Evolutionary conservation across 495 filamentous ascomycete species (phyloP), one percentile per base, ranked within the genome.

Genomic region (Pseudevernia furfuracea): DNA sequence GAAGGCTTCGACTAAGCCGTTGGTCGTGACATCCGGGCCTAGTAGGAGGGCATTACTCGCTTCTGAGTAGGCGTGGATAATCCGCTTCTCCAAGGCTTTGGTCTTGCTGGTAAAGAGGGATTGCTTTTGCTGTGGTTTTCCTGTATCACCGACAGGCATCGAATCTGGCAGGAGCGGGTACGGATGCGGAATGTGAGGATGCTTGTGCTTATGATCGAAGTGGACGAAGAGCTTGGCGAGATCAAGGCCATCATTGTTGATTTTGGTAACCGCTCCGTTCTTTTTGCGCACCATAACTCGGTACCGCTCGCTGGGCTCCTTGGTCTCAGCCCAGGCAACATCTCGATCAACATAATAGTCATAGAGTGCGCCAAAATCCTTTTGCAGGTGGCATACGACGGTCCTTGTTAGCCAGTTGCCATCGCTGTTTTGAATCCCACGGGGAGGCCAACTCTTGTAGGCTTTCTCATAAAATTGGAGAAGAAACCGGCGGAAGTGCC

Each of bases 281-380:
- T 19, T 49, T 43, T 56, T 62, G 36, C 41, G 37, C 23, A 57
- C 21, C 25, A n/a, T 59, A 8, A 23, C 19, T 38, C 56, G 32
- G 19, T 59, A 59, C 23, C 34, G 56, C 21, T 37, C 56, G 21
- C 34, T 28, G 60, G 38, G 53, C n/a, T 59, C 44, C 25, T 63
- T 52, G 17, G 17, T 39, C 10, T 63, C 60, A 62, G 85, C 81
- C 87, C 87, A 89, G 1, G 79, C 68, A 8, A 87, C 76, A 44
- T 88, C 82, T 3, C 83, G 78, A 71, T 88, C 83, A 56, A 89
- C 85, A 10, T 89, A 75, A 66, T 87, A 89, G 68, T 88, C 84
- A 63, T 88, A 89, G 23, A 89, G 76, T 3, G 83, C 79, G 12
- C 80, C 80, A 60, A 88, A 87, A 68, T 89, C 87, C 37, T 75